Evolutionary conservation across 352 stramenopile genomes (phyloP), one percentile per base, ranked within the genome.

Genomic region (Hyaloperonospora brassicae): DNA sequence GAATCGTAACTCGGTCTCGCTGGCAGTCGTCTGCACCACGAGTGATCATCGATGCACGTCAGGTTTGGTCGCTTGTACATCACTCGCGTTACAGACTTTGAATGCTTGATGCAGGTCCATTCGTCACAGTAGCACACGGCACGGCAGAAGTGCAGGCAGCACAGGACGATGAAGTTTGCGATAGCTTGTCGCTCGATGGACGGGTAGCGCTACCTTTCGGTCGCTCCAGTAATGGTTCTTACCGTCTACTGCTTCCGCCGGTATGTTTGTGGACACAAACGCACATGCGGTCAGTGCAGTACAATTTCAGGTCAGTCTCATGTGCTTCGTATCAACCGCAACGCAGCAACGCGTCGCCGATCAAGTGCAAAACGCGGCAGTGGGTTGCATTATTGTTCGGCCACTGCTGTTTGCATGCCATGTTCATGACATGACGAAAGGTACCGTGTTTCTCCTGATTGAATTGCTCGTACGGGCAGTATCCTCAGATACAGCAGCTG

Each of bases 41-140:
- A 17, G 17, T 17, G 17, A 17, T 17, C 17, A 17, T 17, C 17
- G 27, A 4, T 9, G 27, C 4, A 8, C 4, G 27, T 34, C 27
- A 34, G 8, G 4, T 4, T 34, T 34, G 27, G 27, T 34, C 27
- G 8, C 4, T 34, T 8, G 52, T 93, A 80, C 59, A 85, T 84
- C 61, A 84, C 75, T 31, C 82, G 72, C 52, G 86, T 90, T 34
- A 72, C 73, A 13, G 88, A 17, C 80, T 66, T 97, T 39, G 98
- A 71, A 64, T 98, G 98, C 66, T 98, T 98, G 55, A 96, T 95
- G 56, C 1, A 97, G 68, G 57, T 98, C 91, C 59, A 0, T 97
- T 6, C 92, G 72, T 50, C 87, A 97, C 12, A 98, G 59, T 72
- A 93, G 10, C 22, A 59, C 11, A 44, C 14, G 47, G 11, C 31